A percentile compares a stretch with the other conserved stretches of the same genome.
Conservation (phyloP, 371 early-diverging fungal species). For the Haplosporangium sp. region DNA sequence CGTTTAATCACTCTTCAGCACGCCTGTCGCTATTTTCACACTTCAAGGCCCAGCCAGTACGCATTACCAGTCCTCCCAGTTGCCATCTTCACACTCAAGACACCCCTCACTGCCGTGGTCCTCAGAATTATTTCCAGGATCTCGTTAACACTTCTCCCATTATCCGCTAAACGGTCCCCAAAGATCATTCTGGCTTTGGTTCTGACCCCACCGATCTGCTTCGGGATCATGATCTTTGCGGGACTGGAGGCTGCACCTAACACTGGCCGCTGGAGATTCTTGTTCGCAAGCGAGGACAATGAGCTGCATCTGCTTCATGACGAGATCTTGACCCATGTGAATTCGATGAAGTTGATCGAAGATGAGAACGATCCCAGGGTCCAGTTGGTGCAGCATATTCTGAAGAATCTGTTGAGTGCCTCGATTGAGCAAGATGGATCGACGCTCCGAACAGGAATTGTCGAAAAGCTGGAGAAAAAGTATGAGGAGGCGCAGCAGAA, state of each 20-base stretch:
- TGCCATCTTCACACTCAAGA: constrained; percentile 42
- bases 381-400: constrained; percentile 32
- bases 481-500: constrained; percentile 30
- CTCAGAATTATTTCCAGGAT: constrained; percentile 42
- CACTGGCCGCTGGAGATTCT: constrained; percentile 65
- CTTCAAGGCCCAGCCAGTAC: constrained; percentile 24
- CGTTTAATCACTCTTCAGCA: neutral
- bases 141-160: constrained; percentile 43
- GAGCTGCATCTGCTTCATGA: constrained; percentile 56
- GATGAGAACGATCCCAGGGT: constrained; percentile 38
- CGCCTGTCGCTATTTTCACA: constrained; percentile 21
- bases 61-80: constrained; percentile 35
- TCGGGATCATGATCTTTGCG: constrained; percentile 47
- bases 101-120: constrained; percentile 41
- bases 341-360: constrained; percentile 22
- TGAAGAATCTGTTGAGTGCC: constrained; percentile 36
- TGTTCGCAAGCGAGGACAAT: constrained; percentile 67
- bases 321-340: constrained; percentile 30
- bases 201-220: constrained; percentile 43
- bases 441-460: constrained; percentile 40
- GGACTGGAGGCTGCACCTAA: constrained; percentile 64
- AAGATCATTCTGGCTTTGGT: constrained; percentile 42
- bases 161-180: constrained; percentile 42
- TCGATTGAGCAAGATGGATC: constrained; percentile 49
- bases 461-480: constrained; percentile 30